A percentile compares a stretch with the other conserved stretches of the same genome.
These are phyloP conservation scores for Amanita muscaria DNA, from an alignment of 768 basidiomycete genomes.

Conservation along the genomic window DNA sequence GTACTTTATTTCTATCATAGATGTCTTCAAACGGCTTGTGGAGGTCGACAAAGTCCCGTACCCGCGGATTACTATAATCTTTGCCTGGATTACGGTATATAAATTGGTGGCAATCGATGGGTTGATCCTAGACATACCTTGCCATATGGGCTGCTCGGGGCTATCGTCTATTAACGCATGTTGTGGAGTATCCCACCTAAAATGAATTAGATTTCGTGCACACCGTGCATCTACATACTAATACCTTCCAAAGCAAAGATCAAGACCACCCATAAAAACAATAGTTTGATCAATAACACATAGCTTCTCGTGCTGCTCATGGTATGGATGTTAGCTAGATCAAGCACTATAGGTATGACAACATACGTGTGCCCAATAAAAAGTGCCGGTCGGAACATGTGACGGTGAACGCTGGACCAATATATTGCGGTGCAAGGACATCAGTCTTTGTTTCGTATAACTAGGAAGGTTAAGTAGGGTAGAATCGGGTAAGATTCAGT, in stretches of 20 bases:
- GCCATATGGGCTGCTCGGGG: conserved; percentile 74
- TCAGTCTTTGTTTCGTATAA: conserved; percentile 81
- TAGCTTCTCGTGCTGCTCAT: conserved; percentile 78
- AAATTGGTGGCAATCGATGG: neutral
- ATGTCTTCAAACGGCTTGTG: conserved; percentile 91
- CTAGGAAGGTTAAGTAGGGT: conserved; percentile 24
- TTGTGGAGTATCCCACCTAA: conserved; percentile 92
- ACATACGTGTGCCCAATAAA: conserved; percentile 96
- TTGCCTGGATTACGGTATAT: conserved; percentile 49
- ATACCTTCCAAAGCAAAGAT: conserved; percentile 85
- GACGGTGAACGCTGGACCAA: conserved; percentile 96
- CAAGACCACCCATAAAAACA: conserved; percentile 96
- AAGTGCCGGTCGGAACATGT: conserved; percentile 94
- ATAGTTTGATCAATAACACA: conserved; percentile 97
- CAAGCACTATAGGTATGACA: conserved; percentile 1
- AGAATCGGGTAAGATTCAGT: neutral
- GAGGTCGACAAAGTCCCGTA: conserved; percentile 77
- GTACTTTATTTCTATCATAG: conserved; percentile 84
- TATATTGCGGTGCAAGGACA: conserved; percentile 80
- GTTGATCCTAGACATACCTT: conserved; percentile 37
- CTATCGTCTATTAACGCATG: conserved; percentile 86
- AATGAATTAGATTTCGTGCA: conserved; percentile 5
- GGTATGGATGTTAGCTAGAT: neutral
- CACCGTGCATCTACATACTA: neutral
- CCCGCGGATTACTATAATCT: conserved; percentile 88